phyloP scores from a whole-genome alignment of 306 rosid genomes.

The Cotoneaster glaucophyllus region DNA sequence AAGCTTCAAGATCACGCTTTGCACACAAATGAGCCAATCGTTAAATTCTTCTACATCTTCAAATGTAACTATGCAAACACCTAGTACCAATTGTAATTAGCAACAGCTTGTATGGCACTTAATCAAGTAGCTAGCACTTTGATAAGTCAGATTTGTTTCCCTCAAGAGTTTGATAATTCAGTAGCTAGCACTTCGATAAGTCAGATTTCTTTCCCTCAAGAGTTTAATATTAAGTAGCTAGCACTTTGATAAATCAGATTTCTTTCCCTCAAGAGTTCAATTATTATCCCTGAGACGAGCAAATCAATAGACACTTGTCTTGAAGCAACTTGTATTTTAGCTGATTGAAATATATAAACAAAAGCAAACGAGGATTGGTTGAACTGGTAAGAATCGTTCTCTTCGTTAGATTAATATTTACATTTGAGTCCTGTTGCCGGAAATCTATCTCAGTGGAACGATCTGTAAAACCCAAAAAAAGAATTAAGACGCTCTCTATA shows the following conservation, averaged over 20 bases:
- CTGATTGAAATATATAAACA: no score
- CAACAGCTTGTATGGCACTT: background rate
- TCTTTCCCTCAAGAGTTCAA: background rate
- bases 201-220: background rate
- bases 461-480: no score
- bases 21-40: background rate
- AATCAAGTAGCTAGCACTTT: background rate
- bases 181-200: background rate
- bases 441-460: fast-evolving
- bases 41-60: background rate
- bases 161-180: background rate
- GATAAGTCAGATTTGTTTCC: background rate
- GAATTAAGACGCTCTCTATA: no score
- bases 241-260: background rate
- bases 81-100: no score
- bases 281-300: background rate
- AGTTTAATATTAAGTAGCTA: background rate
- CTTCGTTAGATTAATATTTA: fast-evolving
- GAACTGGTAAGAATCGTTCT: fast-evolving
- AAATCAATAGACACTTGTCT: background rate
- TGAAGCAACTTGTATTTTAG: no score
- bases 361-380: no score
- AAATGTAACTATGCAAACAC: no score
- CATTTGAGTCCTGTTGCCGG: fast-evolving
- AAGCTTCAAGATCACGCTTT: background rate